These are phyloP conservation scores for Adiantum capillusveneris DNA, from an alignment of 75 land plant genomes.

Conservation along the genomic window DNA sequence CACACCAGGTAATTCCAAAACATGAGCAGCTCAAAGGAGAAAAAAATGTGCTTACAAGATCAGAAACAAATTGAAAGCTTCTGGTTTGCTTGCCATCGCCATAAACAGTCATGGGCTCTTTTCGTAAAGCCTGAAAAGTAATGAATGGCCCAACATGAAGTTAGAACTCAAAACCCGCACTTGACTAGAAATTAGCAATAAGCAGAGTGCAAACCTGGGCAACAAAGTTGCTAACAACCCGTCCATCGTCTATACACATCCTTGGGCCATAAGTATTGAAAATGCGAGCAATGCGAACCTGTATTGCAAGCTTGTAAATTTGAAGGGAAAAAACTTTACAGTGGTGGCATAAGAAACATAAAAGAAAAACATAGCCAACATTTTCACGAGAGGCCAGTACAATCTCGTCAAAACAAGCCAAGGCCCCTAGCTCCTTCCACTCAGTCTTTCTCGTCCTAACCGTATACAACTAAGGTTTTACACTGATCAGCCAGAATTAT, in stretches of 20 bases:
- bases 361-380: too few relatives aligned
- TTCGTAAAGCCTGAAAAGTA: slow-evolving; percentile 54
- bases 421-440: too few relatives aligned
- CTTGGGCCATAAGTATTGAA: slow-evolving; percentile 86
- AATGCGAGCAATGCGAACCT: slow-evolving; percentile 83
- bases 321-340: not conserved
- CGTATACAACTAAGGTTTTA: too few relatives aligned
- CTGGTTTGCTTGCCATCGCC: slow-evolving; percentile 70
- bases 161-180: too few relatives aligned
- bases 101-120: slow-evolving; percentile 58
- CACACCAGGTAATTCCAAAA: too few relatives aligned
- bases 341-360: not conserved
- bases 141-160: too few relatives aligned
- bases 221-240: slow-evolving; percentile 72
- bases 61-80: slow-evolving; percentile 57
- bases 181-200: too few relatives aligned
- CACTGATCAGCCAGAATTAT: too few relatives aligned
- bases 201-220: slow-evolving; percentile 67
- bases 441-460: too few relatives aligned
- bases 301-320: not conserved
- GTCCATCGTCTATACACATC: slow-evolving; percentile 89
- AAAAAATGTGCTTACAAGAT: slow-evolving; percentile 28
- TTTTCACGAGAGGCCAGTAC: too few relatives aligned
- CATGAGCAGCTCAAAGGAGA: too few relatives aligned
- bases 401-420: too few relatives aligned